Base-by-base conservation (phyloP, 1,139 yeast genomes). In the Kodamaea fungicola region DNA sequence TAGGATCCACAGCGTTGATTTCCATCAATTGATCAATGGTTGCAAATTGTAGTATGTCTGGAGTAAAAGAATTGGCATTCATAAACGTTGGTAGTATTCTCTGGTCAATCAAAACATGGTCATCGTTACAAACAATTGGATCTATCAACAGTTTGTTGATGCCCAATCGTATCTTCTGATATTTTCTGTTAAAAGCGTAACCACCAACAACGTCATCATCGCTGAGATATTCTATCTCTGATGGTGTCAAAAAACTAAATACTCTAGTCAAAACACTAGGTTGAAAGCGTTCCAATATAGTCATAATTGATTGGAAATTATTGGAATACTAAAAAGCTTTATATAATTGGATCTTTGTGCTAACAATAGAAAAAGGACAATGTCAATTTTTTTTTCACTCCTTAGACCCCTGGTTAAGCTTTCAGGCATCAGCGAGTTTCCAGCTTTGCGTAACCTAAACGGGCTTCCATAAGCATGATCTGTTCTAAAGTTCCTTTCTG, bases 81-180 rank as follows among this genome's bases (percentile, higher is more conserved):
- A 32, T 32, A 12, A 32, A 32, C 25, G 23, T 26, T 8, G 30
- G 25, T 6, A 32, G 27, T 6, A 32, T 22, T n/a, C 34, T 25
- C 2, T 32, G 22, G 12, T 32, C 34, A 3, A 32, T 32, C 9
- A 16, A 25, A 21, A 22, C 13, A 16, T 25, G 10, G n/a, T 28
- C 22, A 8, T 19, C n/a, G 4, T 19, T 22, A 4, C 13, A 10
- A 12, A 32, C 27, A 8, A 32, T 25, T 9, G 34, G 34, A 7
- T 12, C 23, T 8, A 27, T n/a, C 21, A 32, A 13, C 34, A 32
- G 34, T 24, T 25, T 10, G 9, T 25, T 26, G 8, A 7, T 27
- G 13, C 12, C 30, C 24, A 32, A 32, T 7, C 28, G 30, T 25
- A 32, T 8, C 9, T 28, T 16, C 3, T 16, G 19, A 10, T 32